Evolutionary conservation across 805 yeast species (phyloP).

Genomic region (Kodamaea restingae): DNA sequence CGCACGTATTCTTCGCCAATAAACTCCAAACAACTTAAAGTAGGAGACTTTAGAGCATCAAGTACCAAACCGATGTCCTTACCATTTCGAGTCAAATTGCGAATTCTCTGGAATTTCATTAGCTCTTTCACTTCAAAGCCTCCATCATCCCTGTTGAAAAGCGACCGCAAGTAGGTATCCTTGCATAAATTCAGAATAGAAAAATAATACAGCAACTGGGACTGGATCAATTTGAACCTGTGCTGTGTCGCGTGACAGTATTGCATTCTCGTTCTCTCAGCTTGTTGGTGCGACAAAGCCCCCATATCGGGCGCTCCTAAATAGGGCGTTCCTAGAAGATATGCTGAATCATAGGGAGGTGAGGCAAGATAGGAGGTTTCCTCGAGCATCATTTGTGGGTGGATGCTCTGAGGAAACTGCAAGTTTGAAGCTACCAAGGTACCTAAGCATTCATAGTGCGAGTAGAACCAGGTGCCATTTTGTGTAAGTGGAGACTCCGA

Average conservation of each 20-base stretch:
- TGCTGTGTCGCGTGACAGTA: not conserved
- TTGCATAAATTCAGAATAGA: conserved; percentile 21
- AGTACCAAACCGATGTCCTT: conserved; percentile 11
- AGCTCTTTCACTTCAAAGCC: conserved; percentile 14
- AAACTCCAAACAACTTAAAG: conserved; percentile 12
- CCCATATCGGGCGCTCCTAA: too few relatives aligned
- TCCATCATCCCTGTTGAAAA: conserved; percentile 16
- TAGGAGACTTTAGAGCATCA: conserved; percentile 11
- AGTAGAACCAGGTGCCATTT: too few relatives aligned
- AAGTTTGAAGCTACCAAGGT: too few relatives aligned
- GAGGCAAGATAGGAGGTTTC: too few relatives aligned
- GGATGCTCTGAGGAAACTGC: too few relatives aligned
- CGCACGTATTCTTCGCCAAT: conserved; percentile 13
- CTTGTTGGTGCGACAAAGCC: too few relatives aligned
- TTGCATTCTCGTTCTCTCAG: too few relatives aligned
- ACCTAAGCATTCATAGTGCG: too few relatives aligned
- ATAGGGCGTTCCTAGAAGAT: too few relatives aligned
- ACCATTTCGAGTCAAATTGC: conserved; percentile 14
- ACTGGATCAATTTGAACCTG: conserved; percentile 1
- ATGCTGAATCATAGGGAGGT: too few relatives aligned
- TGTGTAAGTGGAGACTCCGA: too few relatives aligned
- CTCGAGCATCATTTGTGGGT: too few relatives aligned
- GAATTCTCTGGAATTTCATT: conserved; percentile 16
- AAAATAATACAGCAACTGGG: conserved; percentile 20
- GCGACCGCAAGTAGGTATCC: conserved; percentile 18